Evolutionary conservation across 495 filamentous ascomycete genomes (phyloP).

Genomic region (Rhypophila decipiens): DNA sequence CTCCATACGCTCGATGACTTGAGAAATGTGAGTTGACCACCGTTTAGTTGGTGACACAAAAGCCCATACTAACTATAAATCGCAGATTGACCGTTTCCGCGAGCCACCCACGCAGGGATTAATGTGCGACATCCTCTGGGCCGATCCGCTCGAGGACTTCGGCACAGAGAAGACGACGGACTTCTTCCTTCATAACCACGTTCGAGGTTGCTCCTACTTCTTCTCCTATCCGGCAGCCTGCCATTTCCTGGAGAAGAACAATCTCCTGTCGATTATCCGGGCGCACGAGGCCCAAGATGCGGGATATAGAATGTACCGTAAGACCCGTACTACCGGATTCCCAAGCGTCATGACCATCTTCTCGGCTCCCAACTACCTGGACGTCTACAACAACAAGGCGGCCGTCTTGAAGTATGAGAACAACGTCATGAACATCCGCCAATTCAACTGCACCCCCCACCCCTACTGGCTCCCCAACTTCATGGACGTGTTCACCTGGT

Average conservation of each 20-base stretch:
- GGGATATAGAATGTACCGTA: constrained; percentile 97
- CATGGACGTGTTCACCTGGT: constrained; percentile 99
- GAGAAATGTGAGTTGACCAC: constrained; percentile 57
- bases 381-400: constrained; percentile 99
- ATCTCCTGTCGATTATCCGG: constrained; percentile 92
- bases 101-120: constrained; percentile 95
- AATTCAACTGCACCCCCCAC: constrained; percentile 99
- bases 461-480: constrained; percentile 99
- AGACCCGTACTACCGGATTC: constrained; percentile 95
- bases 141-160: constrained; percentile 97
- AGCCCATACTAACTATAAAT: constrained; percentile 11
- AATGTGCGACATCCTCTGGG: constrained; percentile 99
- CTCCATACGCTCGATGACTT: constrained; percentile 92
- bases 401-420: constrained; percentile 99
- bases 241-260: constrained; percentile 97
- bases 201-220: constrained; percentile 97
- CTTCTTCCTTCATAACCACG: constrained; percentile 96
- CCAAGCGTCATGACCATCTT: constrained; percentile 99
- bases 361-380: constrained; percentile 95
- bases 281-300: constrained; percentile 99
- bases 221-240: constrained; percentile 99
- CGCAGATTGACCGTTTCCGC: constrained; percentile 90
- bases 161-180: constrained; percentile 97
- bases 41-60: no score
- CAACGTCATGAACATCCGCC: constrained; percentile 99